Evolutionary conservation across 306 rosid species (phyloP), one percentile per base, ranked within the genome.

Genomic region (Cicer pinnatifidum): DNA sequence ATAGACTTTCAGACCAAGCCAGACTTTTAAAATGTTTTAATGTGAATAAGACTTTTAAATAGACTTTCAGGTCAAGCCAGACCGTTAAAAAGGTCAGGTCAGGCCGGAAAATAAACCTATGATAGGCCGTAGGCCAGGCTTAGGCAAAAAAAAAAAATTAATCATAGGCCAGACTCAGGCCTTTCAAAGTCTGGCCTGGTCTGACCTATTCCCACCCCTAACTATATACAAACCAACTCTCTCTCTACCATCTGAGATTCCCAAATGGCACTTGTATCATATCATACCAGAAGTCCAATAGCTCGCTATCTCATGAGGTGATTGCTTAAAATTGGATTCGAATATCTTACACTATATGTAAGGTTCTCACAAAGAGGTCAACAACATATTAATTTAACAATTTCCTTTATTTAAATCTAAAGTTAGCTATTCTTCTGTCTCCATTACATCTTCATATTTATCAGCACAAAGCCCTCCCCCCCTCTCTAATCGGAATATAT

Each of bases 241-340:
- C 52, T 40, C 35, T 37, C 33, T 44, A 40, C 35, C 50, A 44
- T 33, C 20, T 33, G 50, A 67, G 47, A 76, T 28, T 33, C 74
- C 43, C 9, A 54, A 76, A 76, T 7, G 73, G 60, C 54, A 75
- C 60, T 35, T 15, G 43, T 38, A 39, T 47, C 67, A 69, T 37
- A 19, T 59, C 53, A 17, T 38, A 69, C 62, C 44, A 69, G 54
- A 38, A 50, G 62, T 59, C 56, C 15, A 19, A 44, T 43, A 69
- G 71, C 69, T 19, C 69, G 12, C 6, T 1, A 68, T 69, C 13
- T 20, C 46, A 33, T 6, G 48, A 40, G 54, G 35, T 35, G 50
- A 16, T 56, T 46, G 51, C 69, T 15, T 56, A 77, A 77, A 77
- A 68, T 77, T 77, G 50, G 80, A 76, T 56, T 67, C 9, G 60